phyloP scores from a whole-genome alignment of 2,329 filamentous ascomycete species.

The Diaporthe destruens region DNA sequence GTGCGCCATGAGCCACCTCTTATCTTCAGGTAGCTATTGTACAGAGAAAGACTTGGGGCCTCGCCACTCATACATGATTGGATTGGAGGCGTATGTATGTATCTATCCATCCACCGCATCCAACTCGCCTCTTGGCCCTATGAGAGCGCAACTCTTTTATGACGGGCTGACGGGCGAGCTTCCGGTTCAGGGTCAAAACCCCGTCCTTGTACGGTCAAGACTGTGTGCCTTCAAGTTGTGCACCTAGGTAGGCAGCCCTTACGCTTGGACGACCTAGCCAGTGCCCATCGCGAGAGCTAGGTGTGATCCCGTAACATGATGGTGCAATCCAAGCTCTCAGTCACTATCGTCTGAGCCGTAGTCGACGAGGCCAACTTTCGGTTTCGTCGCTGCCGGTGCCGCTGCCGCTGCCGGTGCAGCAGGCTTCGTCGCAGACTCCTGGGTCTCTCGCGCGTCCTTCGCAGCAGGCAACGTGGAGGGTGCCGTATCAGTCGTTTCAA shows the following conservation, averaged over 20 bases:
- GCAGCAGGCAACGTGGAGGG: not conserved
- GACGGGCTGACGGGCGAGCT: not conserved
- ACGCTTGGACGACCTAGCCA: not conserved
- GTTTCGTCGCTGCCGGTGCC: conserved; percentile 42
- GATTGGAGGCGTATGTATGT: not conserved
- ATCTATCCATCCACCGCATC: not conserved
- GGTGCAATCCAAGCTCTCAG: conserved; percentile 1
- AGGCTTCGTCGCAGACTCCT: conserved; percentile 34
- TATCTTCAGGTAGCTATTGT: conserved; percentile 4
- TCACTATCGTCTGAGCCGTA: conserved; percentile 69
- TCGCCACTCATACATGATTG: conserved; percentile 34
- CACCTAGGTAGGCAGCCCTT: not conserved
- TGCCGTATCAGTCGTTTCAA: conserved; percentile 1
- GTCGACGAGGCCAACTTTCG: conserved; percentile 60
- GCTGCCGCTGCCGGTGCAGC: conserved; percentile 1
- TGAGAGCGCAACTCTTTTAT: not conserved
- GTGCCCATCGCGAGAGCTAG: not conserved
- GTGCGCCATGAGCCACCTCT: conserved; percentile 1
- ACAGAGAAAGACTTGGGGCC: conserved; percentile 33
- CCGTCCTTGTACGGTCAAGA: too few species aligned
- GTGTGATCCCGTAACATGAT: too few species aligned
- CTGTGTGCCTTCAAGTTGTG: not conserved
- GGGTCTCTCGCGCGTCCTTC: conserved; percentile 39
- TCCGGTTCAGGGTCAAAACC: not conserved
- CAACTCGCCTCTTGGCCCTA: too few species aligned